Evolutionary conservation across 257 asterid species (phyloP), one percentile per base, ranked within the genome.

Genomic region (Capsicum baccatum): DNA sequence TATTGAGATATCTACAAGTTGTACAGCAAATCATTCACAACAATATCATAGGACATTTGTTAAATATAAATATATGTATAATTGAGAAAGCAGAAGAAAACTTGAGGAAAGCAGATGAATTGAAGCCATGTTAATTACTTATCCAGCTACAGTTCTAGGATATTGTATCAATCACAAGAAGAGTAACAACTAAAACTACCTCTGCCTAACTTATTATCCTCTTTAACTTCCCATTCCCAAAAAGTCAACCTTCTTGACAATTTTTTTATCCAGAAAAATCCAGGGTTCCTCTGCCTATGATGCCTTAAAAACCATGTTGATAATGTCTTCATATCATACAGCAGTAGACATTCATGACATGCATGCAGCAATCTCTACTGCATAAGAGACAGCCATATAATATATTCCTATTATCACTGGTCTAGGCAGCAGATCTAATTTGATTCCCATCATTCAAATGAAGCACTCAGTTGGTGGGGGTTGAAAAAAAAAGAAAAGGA

Each of bases 151-250:
- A 26, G 33, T 26, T 26, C 48, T 19, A 54, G 48, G 5, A 8
- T 54, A 76, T 14, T 76, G 47, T 76, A 52, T 52, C 47, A 52
- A 76, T 52, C 81, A 76, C 81, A 76, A 76, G 5, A 52, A 76
- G 48, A 52, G 8, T 3, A 50, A 76, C 26, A 8, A 54, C 58
- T 76, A 76, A 6, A 52, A 54, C 81, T 52, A 26, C 21, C 63
- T 52, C 63, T 35, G 15, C 64, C 81, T 55, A 26, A 76, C 64
- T 76, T 63, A 26, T 76, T 52, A 47, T 52, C 81, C 37, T 11
- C 60, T 71, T n/a, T 71, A 57, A 71, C 60, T 54, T 26, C 13
- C 26, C 63, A 52, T 76, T 26, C 81, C 48, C 9, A 5, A 50
- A 8, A 76, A 26, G 13, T 12, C 3, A 6, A 76, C 47, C 63